Percentiles rank a stretch among this genome's conserved stretches.
These are phyloP conservation scores for Xylariaceae sp. DNA, from an alignment of 2,329 filamentous ascomycete genomes.

Conservation along the genomic window DNA sequence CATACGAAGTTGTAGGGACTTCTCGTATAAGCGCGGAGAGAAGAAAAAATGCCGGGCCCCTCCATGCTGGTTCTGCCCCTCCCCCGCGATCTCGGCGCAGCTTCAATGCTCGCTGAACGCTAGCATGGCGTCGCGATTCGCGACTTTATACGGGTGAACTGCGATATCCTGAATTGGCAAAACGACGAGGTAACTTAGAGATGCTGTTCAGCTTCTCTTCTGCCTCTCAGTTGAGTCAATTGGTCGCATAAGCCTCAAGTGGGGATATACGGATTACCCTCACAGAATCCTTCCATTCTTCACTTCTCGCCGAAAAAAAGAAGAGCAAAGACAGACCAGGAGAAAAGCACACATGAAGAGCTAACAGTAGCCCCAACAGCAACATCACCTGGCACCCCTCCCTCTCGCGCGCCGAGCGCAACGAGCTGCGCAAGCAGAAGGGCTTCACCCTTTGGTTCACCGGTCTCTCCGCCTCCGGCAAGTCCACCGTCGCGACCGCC, in stretches of 20 bases:
- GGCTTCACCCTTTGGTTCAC: slow-evolving; percentile 98
- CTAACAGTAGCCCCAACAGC: slow-evolving; percentile 40
- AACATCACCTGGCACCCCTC: slow-evolving; percentile 89
- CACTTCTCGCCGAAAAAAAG: neutral
- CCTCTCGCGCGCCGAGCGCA: slow-evolving; percentile 73
- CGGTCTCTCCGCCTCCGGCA: slow-evolving; percentile 90
- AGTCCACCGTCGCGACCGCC: slow-evolving; percentile 93
- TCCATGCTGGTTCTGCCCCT: slow-evolving; percentile 19
- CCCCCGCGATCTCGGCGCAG: slow-evolving; percentile 23
- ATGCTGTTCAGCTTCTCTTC: too few relatives aligned
- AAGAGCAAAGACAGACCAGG: neutral
- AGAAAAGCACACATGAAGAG: neutral
- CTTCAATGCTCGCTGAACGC: neutral
- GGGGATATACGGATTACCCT: neutral
- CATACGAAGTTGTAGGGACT: too few relatives aligned
- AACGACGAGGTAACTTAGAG: neutral
- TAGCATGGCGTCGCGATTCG: neutral
- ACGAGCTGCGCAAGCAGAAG: slow-evolving; percentile 68
- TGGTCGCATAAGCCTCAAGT: neutral
- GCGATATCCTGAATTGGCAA: neutral
- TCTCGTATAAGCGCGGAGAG: too few relatives aligned
- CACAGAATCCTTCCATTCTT: neutral
- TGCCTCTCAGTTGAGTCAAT: neutral
- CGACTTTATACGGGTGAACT: neutral
- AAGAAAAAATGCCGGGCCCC: too few relatives aligned